Conservation (phyloP, 306 rosid species). For the Quercus berberidifolia region DNA sequence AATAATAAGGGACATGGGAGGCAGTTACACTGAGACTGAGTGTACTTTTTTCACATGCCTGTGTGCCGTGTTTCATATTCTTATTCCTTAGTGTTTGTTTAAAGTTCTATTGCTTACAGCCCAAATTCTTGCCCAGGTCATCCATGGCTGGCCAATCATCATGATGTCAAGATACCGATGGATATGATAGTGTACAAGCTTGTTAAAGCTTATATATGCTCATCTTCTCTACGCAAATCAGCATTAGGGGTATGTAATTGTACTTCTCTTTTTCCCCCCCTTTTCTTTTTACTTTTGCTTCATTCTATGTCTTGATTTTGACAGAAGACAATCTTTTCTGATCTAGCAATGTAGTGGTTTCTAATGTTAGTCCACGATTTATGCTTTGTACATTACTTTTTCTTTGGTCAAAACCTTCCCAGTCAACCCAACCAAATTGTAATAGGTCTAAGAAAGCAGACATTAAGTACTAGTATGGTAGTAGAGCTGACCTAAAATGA, state of each 20-base stretch:
- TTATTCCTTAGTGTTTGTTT: background rate
- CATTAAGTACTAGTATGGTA: background rate
- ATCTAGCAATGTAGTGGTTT: background rate
- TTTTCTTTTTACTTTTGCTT: background rate
- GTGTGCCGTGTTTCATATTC: background rate
- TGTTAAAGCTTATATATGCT: conserved; percentile 60
- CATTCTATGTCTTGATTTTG: conserved; percentile 2
- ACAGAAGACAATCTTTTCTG: background rate
- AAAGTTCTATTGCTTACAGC: conserved; percentile 4
- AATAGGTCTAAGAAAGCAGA: background rate
- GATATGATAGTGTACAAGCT: conserved; percentile 71
- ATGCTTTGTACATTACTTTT: background rate
- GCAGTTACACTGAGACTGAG: background rate
- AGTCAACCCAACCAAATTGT: background rate
- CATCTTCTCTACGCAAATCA: conserved; percentile 71
- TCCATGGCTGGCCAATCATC: conserved; percentile 65
- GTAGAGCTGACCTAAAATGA: background rate
- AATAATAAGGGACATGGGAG: background rate
- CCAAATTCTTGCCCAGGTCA: conserved; percentile 49
- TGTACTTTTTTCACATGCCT: conserved; percentile 18
- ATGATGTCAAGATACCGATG: conserved; percentile 51
- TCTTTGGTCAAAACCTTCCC: background rate
- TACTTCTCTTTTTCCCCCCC: background rate
- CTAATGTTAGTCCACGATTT: background rate
- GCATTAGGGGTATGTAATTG: conserved; percentile 60